Base-by-base conservation (phyloP, 2,329 filamentous ascomycete genomes). In the Trichoderma cornu-damae region DNA sequence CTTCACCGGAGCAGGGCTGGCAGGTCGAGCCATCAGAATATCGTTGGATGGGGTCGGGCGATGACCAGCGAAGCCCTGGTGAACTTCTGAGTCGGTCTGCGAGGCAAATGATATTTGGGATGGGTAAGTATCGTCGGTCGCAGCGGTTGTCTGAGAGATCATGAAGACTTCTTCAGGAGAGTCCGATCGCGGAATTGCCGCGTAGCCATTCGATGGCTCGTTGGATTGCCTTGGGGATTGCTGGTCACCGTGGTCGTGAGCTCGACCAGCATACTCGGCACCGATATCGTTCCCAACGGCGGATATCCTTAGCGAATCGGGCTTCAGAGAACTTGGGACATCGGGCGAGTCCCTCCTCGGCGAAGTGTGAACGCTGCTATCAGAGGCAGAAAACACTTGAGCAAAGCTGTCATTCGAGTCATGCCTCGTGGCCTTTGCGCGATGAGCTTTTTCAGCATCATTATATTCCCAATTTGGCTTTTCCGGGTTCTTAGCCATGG, bases 351-450 rank as follows among this genome's bases (percentile, higher is more conserved):
- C 44, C 61, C 60, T 22, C 34, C 50, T 59, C n/a, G 51, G 50
- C 11, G 61, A 62, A 11, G 52, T 43, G 14, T 61, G 54, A 44
- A 62, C 69, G 16, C 77, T 74, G 1, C 73, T 73, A 58, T 78
- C 77, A 0, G 83, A 84, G 3, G 81, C 75, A 14, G 80, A 83
- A 62, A 85, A 85, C 67, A 85, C 77, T 51, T 82, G 79, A 7
- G 68, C 72, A 54, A 82, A 81, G 62, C 81, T 84, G 46, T 84
- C 82, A 6, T 79, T 77, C 0, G 83, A 85, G 64, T 84, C 78
- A 44, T 83, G 77, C 3, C 82, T 73, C 2, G 67, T 59, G 6
- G 66, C 64, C 56, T 61, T 68, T 38, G 48, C 64, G 37, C 57
- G 63, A 14, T 40, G 55, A 24, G 46, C 28, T 8, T 43, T 34